Conservation (phyloP, 495 filamentous ascomycete genomes). For the Aspergillus carlsbadensis region DNA sequence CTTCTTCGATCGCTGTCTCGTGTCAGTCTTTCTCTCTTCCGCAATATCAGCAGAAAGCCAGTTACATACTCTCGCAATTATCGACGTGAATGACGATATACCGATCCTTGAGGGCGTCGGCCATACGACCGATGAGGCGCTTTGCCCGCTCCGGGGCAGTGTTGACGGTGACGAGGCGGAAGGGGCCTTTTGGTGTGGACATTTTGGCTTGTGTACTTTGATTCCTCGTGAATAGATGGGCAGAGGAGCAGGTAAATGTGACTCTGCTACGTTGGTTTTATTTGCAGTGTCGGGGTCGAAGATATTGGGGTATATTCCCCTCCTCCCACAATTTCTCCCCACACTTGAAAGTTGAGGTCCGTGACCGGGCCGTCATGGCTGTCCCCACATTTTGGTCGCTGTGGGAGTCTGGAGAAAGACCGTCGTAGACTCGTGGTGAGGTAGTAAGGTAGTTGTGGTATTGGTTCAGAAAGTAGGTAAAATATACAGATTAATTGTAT, state of each 20-base stretch:
- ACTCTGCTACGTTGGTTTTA: neutral
- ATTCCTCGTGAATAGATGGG: neutral
- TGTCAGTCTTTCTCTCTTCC: constrained; percentile 4
- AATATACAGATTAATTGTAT: too few species aligned
- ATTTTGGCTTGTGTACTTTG: constrained; percentile 24
- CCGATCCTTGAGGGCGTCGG: constrained; percentile 56
- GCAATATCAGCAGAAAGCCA: neutral
- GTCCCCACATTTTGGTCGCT: too few species aligned
- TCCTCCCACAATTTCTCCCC: constrained; percentile 3
- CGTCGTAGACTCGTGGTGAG: too few species aligned
- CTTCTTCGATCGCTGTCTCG: constrained; percentile 48
- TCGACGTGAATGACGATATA: constrained; percentile 60
- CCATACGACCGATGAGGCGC: constrained; percentile 56
- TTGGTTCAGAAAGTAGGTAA: too few species aligned
- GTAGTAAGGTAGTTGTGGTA: too few species aligned
- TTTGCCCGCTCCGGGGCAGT: constrained; percentile 65
- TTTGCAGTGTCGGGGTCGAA: neutral
- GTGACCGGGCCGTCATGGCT: too few species aligned
- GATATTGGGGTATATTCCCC: neutral
- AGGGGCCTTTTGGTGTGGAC: constrained; percentile 56
- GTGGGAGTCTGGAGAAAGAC: too few species aligned
- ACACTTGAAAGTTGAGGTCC: too few species aligned
- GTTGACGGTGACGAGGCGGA: constrained; percentile 66
- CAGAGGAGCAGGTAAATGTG: neutral
- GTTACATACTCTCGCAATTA: constrained; percentile 53